Evolutionary conservation across 2,329 filamentous ascomycete species (phyloP).

Genomic region (Cadophora luteo-olivacea): DNA sequence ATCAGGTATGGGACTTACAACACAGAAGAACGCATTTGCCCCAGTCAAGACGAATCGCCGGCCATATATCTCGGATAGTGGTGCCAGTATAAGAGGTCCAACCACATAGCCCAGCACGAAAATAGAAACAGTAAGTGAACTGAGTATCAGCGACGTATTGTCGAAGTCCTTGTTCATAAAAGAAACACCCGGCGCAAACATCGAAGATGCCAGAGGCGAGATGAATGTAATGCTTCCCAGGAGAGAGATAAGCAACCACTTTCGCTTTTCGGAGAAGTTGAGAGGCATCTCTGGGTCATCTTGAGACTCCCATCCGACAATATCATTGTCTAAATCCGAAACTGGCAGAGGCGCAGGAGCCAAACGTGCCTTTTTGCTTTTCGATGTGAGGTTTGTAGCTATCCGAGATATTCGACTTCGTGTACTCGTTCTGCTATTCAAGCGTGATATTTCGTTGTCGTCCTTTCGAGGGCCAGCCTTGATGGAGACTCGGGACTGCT

Average conservation of each 20-base stretch:
- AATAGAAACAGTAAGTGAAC: constrained; percentile 48
- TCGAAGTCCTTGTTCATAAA: constrained; percentile 38
- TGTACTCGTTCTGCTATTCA: constrained; percentile 31
- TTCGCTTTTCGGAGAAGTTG: constrained; percentile 52
- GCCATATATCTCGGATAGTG: constrained; percentile 70
- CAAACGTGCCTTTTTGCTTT: constrained; percentile 38
- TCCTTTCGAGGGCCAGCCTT: constrained; percentile 32
- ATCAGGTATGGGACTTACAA: constrained; percentile 31
- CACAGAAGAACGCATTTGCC: constrained; percentile 65
- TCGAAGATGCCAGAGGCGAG: constrained; percentile 48
- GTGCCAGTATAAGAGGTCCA: constrained; percentile 63
- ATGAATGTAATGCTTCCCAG: constrained; percentile 46
- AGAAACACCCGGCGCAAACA: constrained; percentile 52
- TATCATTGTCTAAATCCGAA: constrained; percentile 57
- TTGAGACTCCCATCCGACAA: constrained; percentile 66
- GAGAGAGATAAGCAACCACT: constrained; percentile 42
- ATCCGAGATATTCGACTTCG: constrained; percentile 39
- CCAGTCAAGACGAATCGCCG: constrained; percentile 60
- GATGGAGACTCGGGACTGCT: constrained; percentile 34
- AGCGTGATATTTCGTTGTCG: constrained; percentile 27
- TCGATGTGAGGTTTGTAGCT: constrained; percentile 35
- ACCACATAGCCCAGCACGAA: constrained; percentile 66
- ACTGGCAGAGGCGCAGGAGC: constrained; percentile 47
- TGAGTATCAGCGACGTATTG: constrained; percentile 36
- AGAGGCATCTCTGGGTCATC: constrained; percentile 64